Conservation (phyloP, 2,329 filamentous ascomycete genomes). For the Xylaria sp. region DNA sequence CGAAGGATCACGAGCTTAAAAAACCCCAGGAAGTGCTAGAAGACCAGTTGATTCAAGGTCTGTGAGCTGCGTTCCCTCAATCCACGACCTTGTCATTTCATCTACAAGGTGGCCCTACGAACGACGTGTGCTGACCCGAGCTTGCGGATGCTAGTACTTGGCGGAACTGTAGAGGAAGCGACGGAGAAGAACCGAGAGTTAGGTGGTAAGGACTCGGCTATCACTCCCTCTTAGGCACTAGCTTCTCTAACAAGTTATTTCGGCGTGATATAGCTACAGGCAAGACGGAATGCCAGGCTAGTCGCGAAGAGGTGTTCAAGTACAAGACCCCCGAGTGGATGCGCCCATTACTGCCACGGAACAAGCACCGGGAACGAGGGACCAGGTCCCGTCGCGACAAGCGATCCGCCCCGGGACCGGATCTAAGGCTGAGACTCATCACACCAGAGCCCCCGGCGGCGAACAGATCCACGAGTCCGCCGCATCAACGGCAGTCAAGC, state of each 20-base stretch:
- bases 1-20: not conserved
- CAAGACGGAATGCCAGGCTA: not conserved
- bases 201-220: not conserved
- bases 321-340: conserved; percentile 9
- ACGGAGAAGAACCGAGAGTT: not conserved
- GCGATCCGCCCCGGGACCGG: not conserved
- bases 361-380: not conserved
- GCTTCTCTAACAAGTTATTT: not conserved
- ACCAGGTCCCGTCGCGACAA: not conserved
- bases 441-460: not conserved
- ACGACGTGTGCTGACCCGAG: not conserved
- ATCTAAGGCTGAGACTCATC: not conserved
- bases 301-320: not conserved
- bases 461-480: not conserved
- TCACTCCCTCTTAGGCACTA: not conserved
- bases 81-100: not conserved
- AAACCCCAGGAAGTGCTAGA: not conserved
- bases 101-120: not conserved
- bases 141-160: not conserved
- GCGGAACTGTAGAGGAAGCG: not conserved
- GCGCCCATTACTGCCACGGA: not conserved
- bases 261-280: not conserved
- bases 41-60: conserved; percentile 2
- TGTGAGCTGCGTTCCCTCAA: not conserved
- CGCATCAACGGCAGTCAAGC: no score